A percentile compares a stretch with the other conserved stretches of the same genome.
Evolutionary conservation across 495 filamentous ascomycete species (phyloP).

Genomic region (Lasiosphaeria hispida): DNA sequence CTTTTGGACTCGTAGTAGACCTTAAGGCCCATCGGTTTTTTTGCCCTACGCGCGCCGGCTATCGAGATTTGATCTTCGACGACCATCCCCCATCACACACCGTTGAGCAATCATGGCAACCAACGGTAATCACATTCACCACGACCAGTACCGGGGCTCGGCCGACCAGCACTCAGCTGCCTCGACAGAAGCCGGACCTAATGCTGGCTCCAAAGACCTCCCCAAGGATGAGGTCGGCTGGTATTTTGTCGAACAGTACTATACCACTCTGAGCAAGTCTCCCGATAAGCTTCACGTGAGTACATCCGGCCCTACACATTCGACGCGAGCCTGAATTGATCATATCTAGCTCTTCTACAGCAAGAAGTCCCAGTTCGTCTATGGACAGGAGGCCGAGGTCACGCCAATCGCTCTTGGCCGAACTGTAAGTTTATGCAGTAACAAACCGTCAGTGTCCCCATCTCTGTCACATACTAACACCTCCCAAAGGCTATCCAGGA

Average conservation of each 20-base stretch:
- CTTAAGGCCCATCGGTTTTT: background rate
- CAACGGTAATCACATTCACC: constrained; percentile 43
- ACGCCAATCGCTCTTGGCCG: constrained; percentile 79
- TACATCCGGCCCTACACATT: constrained; percentile 17
- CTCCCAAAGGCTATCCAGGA: constrained; percentile 77
- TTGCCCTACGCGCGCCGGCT: constrained; percentile 17
- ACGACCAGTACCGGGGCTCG: constrained; percentile 21
- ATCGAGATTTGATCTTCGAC: constrained; percentile 16
- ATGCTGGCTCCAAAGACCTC: constrained; percentile 29
- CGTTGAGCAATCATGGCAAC: constrained; percentile 45
- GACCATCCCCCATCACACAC: constrained; percentile 2
- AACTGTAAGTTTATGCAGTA: constrained; percentile 58
- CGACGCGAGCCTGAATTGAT: constrained; percentile 1
- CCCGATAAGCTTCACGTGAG: constrained; percentile 90
- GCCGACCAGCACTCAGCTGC: constrained; percentile 34
- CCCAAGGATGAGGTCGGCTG: constrained; percentile 90
- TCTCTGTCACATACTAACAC: constrained; percentile 14
- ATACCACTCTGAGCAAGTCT: constrained; percentile 90
- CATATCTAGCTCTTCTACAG: constrained; percentile 66
- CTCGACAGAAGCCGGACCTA: constrained; percentile 22
- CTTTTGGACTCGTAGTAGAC: too few relatives aligned
- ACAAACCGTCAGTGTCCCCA: background rate
- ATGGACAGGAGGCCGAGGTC: constrained; percentile 82
- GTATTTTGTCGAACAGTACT: constrained; percentile 99
- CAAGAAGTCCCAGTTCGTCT: constrained; percentile 78